Base-by-base conservation (phyloP, 139 green algal genomes). In the Coccomyxa sp. region DNA sequence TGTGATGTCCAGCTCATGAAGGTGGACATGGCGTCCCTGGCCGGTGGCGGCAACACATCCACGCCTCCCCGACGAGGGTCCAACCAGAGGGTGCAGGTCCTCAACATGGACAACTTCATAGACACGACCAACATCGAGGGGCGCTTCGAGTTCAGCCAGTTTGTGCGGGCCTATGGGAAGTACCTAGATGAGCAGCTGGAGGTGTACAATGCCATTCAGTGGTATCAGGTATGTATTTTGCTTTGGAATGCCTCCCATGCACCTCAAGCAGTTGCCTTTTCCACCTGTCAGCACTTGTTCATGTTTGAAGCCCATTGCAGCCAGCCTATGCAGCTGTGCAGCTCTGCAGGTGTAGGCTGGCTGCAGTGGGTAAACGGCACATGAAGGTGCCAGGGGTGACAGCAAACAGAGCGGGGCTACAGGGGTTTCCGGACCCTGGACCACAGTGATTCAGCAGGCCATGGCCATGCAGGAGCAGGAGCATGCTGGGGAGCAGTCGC, bases 141-240 rank as follows among this genome's bases (percentile, higher is more conserved):
- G 14, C 80, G 81, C 33, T 90, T 83, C 70, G 95, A 98, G 79
- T 94, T 91, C 70, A 93, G 86, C 7, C 94, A 94, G 38, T 98
- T 88, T 88, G 89, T 98, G 75, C 90, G 95, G 9, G 91, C 89
- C 3, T 98, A 98, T 84, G 92, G 89, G 55, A 86, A 93, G 44
- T 98, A 97, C 88, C 80, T 98, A 76, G 94, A 98, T 35, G 93
- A 97, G 85, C 84, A 92, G 70, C 82, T 97, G 75, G 85, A 88
- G 6, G 83, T 88, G 24, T 95, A 90, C 77, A n/a, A 39, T 2
- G 35, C 68, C 18, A 78, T 89, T 40, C 68, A n/a, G 35, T 94
- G 86, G 74, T 85, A 89, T 55, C 81, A 85, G 80, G 80, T 80
- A 37, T 41, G 74, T 14, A 55, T 54, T 22, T 40, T 44, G 40